A percentile compares a stretch with the other conserved stretches of the same genome.
phyloP scores from a whole-genome alignment of 495 filamentous ascomycete genomes.

The Hypoxylon fragiforme region DNA sequence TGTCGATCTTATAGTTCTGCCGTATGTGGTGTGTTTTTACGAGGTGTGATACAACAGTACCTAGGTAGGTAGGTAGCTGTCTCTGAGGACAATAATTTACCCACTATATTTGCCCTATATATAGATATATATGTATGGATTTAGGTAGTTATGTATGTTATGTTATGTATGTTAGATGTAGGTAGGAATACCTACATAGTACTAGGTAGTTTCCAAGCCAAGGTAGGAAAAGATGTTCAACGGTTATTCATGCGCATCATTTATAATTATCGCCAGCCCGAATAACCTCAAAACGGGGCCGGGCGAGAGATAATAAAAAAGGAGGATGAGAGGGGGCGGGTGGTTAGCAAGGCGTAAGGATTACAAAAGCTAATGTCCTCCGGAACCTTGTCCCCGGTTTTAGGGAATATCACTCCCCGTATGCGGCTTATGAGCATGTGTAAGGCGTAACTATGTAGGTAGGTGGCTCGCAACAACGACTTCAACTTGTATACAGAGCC shows the following conservation, averaged over 20 bases:
- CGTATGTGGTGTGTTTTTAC: too few species aligned
- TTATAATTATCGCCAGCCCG: slow-evolving; percentile 10
- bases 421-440: neutral
- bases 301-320: neutral
- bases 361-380: slow-evolving; percentile 1
- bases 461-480: neutral
- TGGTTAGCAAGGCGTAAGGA: too few species aligned
- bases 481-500: neutral
- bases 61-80: too few species aligned
- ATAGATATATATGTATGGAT: too few species aligned
- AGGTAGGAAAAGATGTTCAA: neutral
- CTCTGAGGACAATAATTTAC: too few species aligned
- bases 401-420: neutral
- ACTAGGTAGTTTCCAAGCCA: slow-evolving; percentile 1
- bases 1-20: too few species aligned
- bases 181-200: neutral
- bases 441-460: too few species aligned
- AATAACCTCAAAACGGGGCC: neutral
- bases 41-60: too few species aligned
- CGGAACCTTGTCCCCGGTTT: slow-evolving; percentile 25
- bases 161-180: too few species aligned
- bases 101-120: too few species aligned
- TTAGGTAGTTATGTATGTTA: too few species aligned
- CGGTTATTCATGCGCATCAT: slow-evolving; percentile 19
- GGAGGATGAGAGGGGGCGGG: too few species aligned